Percentiles rank a stretch among this genome's conserved stretches.
Conservation (phyloP, 2,329 filamentous ascomycete species). For the Exophiala alcalophila region DNA sequence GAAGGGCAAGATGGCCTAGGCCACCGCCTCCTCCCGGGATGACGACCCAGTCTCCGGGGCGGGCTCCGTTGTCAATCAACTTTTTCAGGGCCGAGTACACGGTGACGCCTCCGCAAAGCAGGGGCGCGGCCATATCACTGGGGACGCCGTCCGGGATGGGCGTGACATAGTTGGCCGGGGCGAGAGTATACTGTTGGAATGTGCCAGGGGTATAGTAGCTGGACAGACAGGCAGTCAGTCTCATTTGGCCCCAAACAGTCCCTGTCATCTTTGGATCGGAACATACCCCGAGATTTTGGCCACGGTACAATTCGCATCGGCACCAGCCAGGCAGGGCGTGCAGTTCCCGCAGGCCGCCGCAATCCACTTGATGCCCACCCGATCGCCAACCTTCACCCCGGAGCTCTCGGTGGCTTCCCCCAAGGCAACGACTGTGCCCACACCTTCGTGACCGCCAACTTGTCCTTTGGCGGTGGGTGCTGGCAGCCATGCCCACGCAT, state of each 20-base stretch:
- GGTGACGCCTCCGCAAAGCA: constrained; percentile 58
- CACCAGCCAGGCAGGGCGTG: constrained; percentile 53
- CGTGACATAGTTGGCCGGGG: constrained; percentile 65
- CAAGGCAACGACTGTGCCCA: constrained; percentile 63
- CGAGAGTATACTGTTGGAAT: constrained; percentile 68
- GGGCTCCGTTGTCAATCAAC: constrained; percentile 48
- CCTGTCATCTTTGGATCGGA: too few species aligned
- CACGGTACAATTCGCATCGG: constrained; percentile 56
- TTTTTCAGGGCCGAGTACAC: constrained; percentile 63
- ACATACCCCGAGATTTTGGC: constrained; percentile 53
- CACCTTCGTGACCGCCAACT: constrained; percentile 68
- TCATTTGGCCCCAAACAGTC: too few species aligned
- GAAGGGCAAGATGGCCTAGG: constrained; percentile 62
- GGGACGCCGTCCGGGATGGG: constrained; percentile 62
- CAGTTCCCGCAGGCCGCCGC: constrained; percentile 56
- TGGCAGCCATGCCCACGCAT: constrained; percentile 54
- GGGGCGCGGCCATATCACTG: constrained; percentile 61
- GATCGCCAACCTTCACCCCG: constrained; percentile 62
- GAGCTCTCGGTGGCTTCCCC: constrained; percentile 54
- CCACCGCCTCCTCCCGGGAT: constrained; percentile 62
- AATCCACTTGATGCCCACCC: constrained; percentile 70
- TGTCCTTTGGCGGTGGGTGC: constrained; percentile 59
- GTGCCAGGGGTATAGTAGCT: constrained; percentile 69
- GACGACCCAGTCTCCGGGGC: constrained; percentile 59
- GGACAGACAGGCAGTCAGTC: too few species aligned